These are phyloP conservation scores for Olyra latifolia DNA, from an alignment of 176 grass and related monocot species.

Conservation along the genomic window DNA sequence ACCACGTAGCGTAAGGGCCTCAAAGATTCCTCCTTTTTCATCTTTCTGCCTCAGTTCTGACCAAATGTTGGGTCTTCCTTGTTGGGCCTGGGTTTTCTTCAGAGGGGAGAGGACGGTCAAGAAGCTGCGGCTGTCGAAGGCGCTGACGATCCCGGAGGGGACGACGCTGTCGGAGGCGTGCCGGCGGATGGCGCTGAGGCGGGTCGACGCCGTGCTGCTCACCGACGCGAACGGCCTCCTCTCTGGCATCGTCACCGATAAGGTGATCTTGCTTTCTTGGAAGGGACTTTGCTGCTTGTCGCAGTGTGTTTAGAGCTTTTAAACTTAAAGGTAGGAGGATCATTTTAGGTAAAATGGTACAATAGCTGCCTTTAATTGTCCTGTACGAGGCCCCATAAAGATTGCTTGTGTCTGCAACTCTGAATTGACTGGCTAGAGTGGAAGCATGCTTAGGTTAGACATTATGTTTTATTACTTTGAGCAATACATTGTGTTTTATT, in stretches of 20 bases:
- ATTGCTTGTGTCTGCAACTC: constrained; percentile 40
- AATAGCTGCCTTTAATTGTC: constrained; percentile 21
- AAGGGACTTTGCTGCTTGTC: not conserved
- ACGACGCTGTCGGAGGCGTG: constrained; percentile 84
- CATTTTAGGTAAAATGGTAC: not conserved
- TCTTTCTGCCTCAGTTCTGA: not conserved
- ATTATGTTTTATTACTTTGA: not conserved
- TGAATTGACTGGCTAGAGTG: constrained; percentile 23
- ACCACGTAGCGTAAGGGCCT: constrained; percentile 40
- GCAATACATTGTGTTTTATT: not conserved
- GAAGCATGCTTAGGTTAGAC: not conserved
- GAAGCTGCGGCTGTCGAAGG: constrained; percentile 85
- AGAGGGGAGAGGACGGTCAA: constrained; percentile 90
- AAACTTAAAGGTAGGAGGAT: not conserved
- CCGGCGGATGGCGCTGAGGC: constrained; percentile 65
- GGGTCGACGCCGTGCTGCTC: constrained; percentile 78
- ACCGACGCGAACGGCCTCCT: constrained; percentile 81
- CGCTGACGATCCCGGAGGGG: constrained; percentile 80
- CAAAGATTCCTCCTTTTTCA: not conserved
- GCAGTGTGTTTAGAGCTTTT: not conserved
- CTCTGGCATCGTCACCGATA: constrained; percentile 94
- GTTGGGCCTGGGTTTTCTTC: not conserved
- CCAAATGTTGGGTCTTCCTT: not conserved
- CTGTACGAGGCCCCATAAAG: not conserved
- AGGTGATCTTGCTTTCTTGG: constrained; percentile 36